Evolutionary conservation across 495 filamentous ascomycete species (phyloP).

Genomic region (Cairneyella variabilis): DNA sequence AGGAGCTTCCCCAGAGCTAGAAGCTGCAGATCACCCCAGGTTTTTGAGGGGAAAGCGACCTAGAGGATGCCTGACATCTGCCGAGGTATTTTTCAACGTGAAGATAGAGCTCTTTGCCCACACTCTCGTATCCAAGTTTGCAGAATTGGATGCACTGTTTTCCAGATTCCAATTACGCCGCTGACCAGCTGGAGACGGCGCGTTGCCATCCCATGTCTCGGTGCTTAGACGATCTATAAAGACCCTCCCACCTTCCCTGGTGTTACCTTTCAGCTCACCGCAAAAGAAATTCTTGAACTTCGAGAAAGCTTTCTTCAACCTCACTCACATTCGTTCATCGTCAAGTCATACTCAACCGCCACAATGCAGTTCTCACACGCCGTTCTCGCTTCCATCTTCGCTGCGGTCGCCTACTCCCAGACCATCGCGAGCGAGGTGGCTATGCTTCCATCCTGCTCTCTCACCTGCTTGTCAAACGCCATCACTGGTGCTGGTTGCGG

Average conservation of each 20-base stretch:
- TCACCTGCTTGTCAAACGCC: conserved; percentile 13
- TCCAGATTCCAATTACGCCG: neutral
- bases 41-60: neutral
- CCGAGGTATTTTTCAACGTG: too few species aligned
- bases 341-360: conserved; percentile 4
- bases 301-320: neutral
- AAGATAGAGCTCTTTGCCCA: neutral
- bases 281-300: neutral
- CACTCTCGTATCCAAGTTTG: neutral
- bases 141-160: neutral
- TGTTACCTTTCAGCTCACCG: neutral
- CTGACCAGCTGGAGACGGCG: neutral
- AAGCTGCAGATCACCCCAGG: too few species aligned
- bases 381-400: conserved; percentile 4
- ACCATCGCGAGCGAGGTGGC: neutral
- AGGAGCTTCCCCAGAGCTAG: too few species aligned
- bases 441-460: conserved; percentile 12
- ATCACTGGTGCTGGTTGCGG: conserved; percentile 7
- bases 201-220: neutral
- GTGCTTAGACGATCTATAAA: neutral
- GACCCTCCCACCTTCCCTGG: neutral
- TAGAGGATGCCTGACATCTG: neutral
- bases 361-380: conserved; percentile 20
- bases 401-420: conserved; percentile 13
- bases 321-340: neutral